Evolutionary conservation across 1,139 yeast species (phyloP).

Genomic region (Neolecta irregularis): DNA sequence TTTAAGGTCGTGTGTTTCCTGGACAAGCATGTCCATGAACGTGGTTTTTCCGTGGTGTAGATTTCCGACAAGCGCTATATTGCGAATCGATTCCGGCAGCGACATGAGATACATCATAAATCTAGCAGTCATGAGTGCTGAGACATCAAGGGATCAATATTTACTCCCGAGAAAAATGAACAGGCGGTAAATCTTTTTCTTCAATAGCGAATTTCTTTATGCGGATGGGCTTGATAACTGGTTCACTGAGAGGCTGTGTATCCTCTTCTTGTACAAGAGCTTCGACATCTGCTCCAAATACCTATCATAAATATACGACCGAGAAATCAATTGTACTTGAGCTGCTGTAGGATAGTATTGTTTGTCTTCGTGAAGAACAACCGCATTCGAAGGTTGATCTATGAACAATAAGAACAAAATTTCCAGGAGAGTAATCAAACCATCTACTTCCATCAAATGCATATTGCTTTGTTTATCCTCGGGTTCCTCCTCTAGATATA

Average conservation of each 20-base stretch:
- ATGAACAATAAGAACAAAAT: background rate
- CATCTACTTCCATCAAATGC: slow-evolving; percentile 7
- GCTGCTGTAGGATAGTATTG: slow-evolving; percentile 30
- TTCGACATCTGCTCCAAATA: slow-evolving; percentile 48
- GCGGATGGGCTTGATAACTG: slow-evolving; percentile 46
- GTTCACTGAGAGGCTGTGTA: slow-evolving; percentile 40
- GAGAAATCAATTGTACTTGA: slow-evolving; percentile 16
- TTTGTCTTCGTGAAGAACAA: slow-evolving; percentile 35
- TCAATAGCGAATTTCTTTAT: slow-evolving; percentile 36
- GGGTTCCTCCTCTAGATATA: slow-evolving; percentile 5
- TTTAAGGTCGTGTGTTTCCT: slow-evolving; percentile 39
- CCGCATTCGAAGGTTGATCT: slow-evolving; percentile 17
- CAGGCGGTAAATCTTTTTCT: slow-evolving; percentile 39
- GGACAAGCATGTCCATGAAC: slow-evolving; percentile 51
- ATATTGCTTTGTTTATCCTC: background rate
- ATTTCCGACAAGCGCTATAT: slow-evolving; percentile 69
- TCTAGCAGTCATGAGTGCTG: background rate
- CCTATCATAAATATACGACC: slow-evolving; percentile 12
- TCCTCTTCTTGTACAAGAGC: slow-evolving; percentile 45
- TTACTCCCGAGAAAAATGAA: slow-evolving; percentile 49
- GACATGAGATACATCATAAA: slow-evolving; percentile 33
- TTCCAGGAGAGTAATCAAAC: background rate
- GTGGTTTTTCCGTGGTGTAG: slow-evolving; percentile 81
- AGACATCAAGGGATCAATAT: background rate
- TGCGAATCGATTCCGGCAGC: slow-evolving; percentile 54